Conservation (phyloP, 257 asterid genomes). For the Marsdenia floribunda region DNA sequence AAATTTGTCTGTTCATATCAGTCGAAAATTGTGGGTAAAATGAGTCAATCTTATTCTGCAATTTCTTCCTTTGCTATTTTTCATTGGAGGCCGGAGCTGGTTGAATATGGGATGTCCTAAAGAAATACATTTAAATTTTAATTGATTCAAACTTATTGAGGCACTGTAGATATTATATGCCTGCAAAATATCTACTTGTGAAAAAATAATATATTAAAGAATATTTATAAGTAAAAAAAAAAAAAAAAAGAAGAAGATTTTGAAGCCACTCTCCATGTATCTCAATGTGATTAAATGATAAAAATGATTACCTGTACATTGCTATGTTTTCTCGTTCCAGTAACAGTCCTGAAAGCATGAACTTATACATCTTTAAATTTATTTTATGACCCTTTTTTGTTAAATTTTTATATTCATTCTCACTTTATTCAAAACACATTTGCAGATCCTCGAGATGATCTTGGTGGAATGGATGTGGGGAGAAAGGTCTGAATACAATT, state of each 20-base stretch:
- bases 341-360: not conserved
- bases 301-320: not conserved
- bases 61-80: not conserved
- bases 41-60: not conserved
- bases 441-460: constrained; percentile 97
- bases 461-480: constrained; percentile 95
- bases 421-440: constrained; percentile 24
- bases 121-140: not conserved
- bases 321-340: not conserved
- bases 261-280: not conserved
- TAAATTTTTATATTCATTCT: constrained; percentile 6
- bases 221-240: not conserved
- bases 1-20: not conserved
- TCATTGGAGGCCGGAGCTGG: not conserved
- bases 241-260: not conserved
- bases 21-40: not conserved
- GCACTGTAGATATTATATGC: not conserved
- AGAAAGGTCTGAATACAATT: constrained; percentile 58
- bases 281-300: not conserved
- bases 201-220: not conserved
- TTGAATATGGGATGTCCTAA: not conserved
- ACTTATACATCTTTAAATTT: not conserved
- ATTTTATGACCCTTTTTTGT: not conserved
- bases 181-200: not conserved
- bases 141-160: not conserved